Conservation (phyloP, 768 basidiomycete species). For the Calocybe indica region DNA sequence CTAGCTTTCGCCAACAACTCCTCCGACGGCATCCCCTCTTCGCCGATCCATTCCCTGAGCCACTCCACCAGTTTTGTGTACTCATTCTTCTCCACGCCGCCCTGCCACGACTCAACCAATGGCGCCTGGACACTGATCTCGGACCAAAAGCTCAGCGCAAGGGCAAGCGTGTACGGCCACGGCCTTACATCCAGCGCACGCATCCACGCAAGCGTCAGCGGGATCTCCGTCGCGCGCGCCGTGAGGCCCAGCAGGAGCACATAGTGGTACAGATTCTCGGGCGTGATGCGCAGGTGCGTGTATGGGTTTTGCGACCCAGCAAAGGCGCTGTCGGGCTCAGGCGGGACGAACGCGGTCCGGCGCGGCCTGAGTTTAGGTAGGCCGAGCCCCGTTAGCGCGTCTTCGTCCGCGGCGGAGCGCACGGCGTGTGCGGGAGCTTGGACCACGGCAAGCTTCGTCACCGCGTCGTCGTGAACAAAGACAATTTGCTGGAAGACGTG, state of each 20-base stretch:
- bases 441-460: slow-evolving; percentile 1
- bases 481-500: slow-evolving; percentile 50
- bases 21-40: slow-evolving; percentile 35
- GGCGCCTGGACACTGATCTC: slow-evolving; percentile 63
- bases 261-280: slow-evolving; percentile 49
- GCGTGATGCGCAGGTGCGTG: slow-evolving; percentile 36
- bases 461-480: slow-evolving; percentile 39
- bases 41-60: slow-evolving; percentile 55
- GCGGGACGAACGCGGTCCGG: slow-evolving; percentile 15
- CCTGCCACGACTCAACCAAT: slow-evolving; percentile 41
- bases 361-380: slow-evolving; percentile 5
- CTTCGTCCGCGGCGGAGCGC: slow-evolving; percentile 18
- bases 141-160: slow-evolving; percentile 64
- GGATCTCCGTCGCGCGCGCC: slow-evolving; percentile 51
- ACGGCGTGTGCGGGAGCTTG: slow-evolving; percentile 20
- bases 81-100: slow-evolving; percentile 28
- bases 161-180: slow-evolving; percentile 45
- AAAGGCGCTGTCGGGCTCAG: slow-evolving; percentile 17
- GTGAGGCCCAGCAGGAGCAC: slow-evolving; percentile 54
- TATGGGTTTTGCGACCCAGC: slow-evolving; percentile 11
- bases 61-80: slow-evolving; percentile 43
- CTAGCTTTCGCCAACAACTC: slow-evolving; percentile 28
- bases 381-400: slow-evolving; percentile 9
- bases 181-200: slow-evolving; percentile 48
- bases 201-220: slow-evolving; percentile 73